A percentile compares a stretch with the other conserved stretches of the same genome.
phyloP scores from a whole-genome alignment of 768 basidiomycete species.

The Auriculariales sp. region DNA sequence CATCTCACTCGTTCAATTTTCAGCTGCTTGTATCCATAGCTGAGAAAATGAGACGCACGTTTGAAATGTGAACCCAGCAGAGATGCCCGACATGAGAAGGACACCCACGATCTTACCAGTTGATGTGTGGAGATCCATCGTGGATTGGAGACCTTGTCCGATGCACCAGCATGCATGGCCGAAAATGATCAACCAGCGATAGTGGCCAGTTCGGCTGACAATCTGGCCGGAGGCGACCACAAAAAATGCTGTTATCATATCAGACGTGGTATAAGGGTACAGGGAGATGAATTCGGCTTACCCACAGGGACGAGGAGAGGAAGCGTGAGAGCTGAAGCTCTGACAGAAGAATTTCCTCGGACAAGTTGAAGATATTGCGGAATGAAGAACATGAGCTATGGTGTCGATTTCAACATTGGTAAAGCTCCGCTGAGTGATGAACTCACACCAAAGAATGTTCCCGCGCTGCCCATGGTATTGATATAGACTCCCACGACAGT shows the following conservation, averaged over 20 bases:
- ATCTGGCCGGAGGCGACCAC: slow-evolving; percentile 5
- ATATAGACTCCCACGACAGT: slow-evolving; percentile 20
- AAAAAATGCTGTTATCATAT: neutral
- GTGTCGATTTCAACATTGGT: neutral
- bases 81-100: slow-evolving; percentile 21
- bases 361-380: slow-evolving; percentile 28
- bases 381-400: slow-evolving; percentile 19
- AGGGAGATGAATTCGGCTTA: slow-evolving; percentile 10
- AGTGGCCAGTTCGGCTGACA: slow-evolving; percentile 14
- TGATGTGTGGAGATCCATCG: slow-evolving; percentile 18
- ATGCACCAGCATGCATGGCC: too few species aligned
- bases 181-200: slow-evolving; percentile 19
- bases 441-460: neutral
- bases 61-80: slow-evolving; percentile 19
- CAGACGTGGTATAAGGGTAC: slow-evolving; percentile 14
- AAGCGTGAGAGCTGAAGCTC: slow-evolving; percentile 24
- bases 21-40: neutral
- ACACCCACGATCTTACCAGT: slow-evolving; percentile 19
- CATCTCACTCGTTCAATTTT: slow-evolving; percentile 14
- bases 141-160: slow-evolving; percentile 23
- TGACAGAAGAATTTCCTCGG: slow-evolving; percentile 21
- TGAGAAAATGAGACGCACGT: neutral
- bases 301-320: slow-evolving; percentile 21
- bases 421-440: neutral
- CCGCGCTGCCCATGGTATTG: slow-evolving; percentile 13